Base-by-base conservation (phyloP, 768 basidiomycete genomes). In the Agaricus blazei region DNA sequence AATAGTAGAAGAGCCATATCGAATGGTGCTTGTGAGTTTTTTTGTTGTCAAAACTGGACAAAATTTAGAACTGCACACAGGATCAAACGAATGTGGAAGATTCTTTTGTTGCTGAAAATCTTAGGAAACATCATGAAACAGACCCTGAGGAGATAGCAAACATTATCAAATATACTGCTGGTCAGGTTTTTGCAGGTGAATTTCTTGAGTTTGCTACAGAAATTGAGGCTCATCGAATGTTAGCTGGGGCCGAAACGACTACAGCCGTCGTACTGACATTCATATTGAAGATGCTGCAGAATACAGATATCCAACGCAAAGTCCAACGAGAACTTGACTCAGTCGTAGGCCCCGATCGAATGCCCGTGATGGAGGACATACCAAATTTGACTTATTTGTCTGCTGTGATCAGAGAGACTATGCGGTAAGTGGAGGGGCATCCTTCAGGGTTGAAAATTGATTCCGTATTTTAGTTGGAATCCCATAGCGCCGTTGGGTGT, bases 321-420 rank as follows among this genome's bases (percentile, higher is more conserved):
- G 58, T 50, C 14, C 58, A 58, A 46, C 49, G 47, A 14, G 61
- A 62, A 47, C 47, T 62, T 11, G 61, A 62, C 41, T 11, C 15
- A 7, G 56, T 59, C 28, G 42, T 62, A 12, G 61, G 56, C 2
- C 26, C 58, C 1, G 51, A 58, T 19, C 51, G 61, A 5, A 29
- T 59, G n/a, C 58, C 58, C 11, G 34, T 8, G 12, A 27, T 55
- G 19, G 9, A 27, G 12, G 61, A 62, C 37, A 31, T 45, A n/a
- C 11, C 42, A 2, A 26, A 50, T 9, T 28, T 62, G 6, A 52
- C 56, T 2, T 62, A 59, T 34, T 37, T 62, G 3, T 37, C 51
- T 15, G 61, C 61, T n/a, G 48, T 58, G 11, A 15, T 58, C 14
- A 58, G 53, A 40, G 58, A 61, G 29, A 37, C 27, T 5, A n/a